These are phyloP conservation scores for Bipolaris bicolor DNA, from an alignment of 2,329 filamentous ascomycete genomes.

Conservation along the genomic window DNA sequence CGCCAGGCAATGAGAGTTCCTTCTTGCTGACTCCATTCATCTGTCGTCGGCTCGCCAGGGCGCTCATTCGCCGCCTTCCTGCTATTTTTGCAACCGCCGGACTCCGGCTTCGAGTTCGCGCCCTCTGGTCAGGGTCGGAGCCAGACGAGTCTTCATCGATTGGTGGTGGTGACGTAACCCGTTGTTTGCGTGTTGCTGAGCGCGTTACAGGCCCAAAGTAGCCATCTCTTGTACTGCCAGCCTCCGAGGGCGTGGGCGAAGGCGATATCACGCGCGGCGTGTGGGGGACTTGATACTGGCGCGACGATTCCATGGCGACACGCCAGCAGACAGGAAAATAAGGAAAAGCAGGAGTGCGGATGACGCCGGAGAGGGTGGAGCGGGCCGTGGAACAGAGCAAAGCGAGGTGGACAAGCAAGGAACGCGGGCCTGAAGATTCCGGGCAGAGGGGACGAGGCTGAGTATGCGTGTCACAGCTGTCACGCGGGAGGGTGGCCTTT, in stretches of 20 bases:
- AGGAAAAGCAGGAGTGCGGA: conserved; percentile 64
- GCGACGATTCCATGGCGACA: conserved; percentile 53
- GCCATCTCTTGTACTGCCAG: conserved; percentile 58
- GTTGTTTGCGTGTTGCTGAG: conserved; percentile 68
- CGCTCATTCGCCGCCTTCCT: conserved; percentile 55
- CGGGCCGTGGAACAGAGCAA: conserved; percentile 34
- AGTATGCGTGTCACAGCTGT: conserved; percentile 24
- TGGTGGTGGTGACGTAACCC: conserved; percentile 62
- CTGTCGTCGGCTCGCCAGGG: conserved; percentile 59
- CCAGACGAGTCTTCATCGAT: conserved; percentile 68
- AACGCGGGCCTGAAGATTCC: conserved; percentile 17
- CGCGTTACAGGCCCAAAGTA: conserved; percentile 79
- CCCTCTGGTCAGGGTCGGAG: conserved; percentile 61
- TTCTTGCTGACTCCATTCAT: conserved; percentile 43
- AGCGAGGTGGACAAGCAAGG: conserved; percentile 35
- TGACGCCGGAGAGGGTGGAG: conserved; percentile 60
- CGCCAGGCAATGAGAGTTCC: conserved; percentile 50
- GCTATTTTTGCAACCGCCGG: conserved; percentile 57
- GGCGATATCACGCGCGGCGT: conserved; percentile 90
- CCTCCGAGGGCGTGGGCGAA: conserved; percentile 65
- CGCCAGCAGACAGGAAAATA: conserved; percentile 57
- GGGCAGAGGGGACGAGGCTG: conserved; percentile 24
- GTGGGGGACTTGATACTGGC: conserved; percentile 67
- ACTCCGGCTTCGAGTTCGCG: conserved; percentile 74
- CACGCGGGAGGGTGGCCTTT: conserved; percentile 20